Evolutionary conservation across 352 stramenopile genomes (phyloP).

Genomic region (Phytophthora niederhauseri): DNA sequence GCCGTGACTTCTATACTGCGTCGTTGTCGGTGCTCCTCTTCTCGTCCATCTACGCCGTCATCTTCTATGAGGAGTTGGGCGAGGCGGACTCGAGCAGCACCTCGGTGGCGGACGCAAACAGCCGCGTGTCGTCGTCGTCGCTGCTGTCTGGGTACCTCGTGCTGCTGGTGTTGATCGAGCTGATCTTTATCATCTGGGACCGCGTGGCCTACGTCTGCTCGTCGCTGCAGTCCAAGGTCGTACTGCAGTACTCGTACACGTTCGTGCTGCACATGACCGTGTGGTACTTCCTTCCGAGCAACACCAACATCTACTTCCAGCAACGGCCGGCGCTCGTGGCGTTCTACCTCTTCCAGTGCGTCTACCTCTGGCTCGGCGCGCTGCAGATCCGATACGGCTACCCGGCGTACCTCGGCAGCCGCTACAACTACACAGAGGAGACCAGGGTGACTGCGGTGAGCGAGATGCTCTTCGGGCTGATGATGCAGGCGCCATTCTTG

Average conservation of each 20-base stretch:
- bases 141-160: conserved; percentile 89
- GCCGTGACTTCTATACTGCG: conserved; percentile 73
- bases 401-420: conserved; percentile 79
- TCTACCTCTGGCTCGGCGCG: conserved; percentile 77
- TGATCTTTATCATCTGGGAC: conserved; percentile 88
- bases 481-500: conserved; percentile 85
- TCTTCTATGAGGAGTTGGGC: conserved; percentile 81
- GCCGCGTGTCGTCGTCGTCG: conserved; percentile 65
- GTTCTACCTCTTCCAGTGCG: conserved; percentile 85
- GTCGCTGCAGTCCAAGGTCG: conserved; percentile 76
- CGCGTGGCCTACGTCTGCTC: conserved; percentile 80
- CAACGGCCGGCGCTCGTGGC: conserved; percentile 65
- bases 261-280: conserved; percentile 73
- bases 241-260: conserved; percentile 79
- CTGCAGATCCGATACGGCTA: conserved; percentile 90
- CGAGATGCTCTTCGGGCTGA: conserved; percentile 73
- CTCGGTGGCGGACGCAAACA: conserved; percentile 46
- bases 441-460: conserved; percentile 53
- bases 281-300: conserved; percentile 76
- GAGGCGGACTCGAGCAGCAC: conserved; percentile 53
- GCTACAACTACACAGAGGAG: conserved; percentile 73
- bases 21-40: conserved; percentile 73
- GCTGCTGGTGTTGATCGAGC: conserved; percentile 78
- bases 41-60: conserved; percentile 68
- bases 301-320: conserved; percentile 86